A percentile compares a stretch with the other conserved stretches of the same genome.
phyloP scores from a whole-genome alignment of 2,329 filamentous ascomycete genomes.

The Periconia macrospinosa region DNA sequence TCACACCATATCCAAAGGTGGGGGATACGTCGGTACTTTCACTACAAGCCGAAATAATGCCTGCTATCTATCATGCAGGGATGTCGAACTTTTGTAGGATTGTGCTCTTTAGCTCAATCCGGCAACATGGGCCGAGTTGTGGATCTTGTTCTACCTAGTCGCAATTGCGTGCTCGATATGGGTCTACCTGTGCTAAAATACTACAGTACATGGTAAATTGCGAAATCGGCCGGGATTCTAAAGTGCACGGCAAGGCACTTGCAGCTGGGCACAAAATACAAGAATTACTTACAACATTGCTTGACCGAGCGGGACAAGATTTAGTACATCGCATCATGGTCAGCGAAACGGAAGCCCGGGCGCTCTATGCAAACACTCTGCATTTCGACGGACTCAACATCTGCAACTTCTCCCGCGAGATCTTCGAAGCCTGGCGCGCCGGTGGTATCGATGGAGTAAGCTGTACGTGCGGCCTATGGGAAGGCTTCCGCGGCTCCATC shows the following conservation, averaged over 20 bases:
- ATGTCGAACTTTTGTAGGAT: too few relatives aligned
- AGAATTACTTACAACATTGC: too few relatives aligned
- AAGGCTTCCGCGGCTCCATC: conserved; percentile 43
- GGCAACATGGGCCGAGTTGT: background rate
- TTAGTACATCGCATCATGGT: conserved; percentile 27
- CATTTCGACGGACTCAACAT: conserved; percentile 49
- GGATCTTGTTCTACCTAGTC: background rate
- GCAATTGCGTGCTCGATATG: background rate
- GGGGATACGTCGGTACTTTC: too few relatives aligned
- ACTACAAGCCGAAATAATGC: too few relatives aligned
- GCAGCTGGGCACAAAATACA: too few relatives aligned
- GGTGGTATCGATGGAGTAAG: conserved; percentile 48
- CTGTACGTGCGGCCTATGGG: conserved; percentile 47
- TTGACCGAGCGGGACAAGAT: background rate
- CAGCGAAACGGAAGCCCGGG: conserved; percentile 40
- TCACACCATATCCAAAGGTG: too few relatives aligned
- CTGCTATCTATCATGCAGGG: too few relatives aligned
- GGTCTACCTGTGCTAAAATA: background rate
- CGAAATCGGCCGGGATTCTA: too few relatives aligned
- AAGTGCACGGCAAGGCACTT: too few relatives aligned
- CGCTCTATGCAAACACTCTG: conserved; percentile 41
- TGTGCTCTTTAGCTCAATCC: background rate
- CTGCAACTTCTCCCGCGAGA: conserved; percentile 44
- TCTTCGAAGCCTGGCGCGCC: conserved; percentile 42
- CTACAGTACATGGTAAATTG: background rate